Base-by-base conservation (phyloP, 352 stramenopile species). In the Phytophthora melonis region DNA sequence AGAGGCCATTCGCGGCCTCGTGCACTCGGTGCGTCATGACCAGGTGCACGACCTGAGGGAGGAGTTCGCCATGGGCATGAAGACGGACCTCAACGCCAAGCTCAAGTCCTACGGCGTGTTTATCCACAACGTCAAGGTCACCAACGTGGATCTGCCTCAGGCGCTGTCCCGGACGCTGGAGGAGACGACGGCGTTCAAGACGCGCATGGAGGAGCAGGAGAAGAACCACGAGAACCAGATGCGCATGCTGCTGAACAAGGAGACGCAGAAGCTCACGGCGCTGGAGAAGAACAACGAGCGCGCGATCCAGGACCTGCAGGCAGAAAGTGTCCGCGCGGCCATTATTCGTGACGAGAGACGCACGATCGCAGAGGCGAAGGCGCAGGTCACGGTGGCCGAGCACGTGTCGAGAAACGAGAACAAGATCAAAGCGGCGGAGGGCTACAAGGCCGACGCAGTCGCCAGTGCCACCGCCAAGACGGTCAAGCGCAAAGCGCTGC, bases 211-310 rank as follows among this genome's bases (percentile, higher is more conserved):
- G 52, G 89, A 97, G 74, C 88, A 95, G 68, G 89, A 96, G 70
- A 97, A 97, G 80, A 95, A 93, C 64, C 88, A 97, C 63, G 88
- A 96, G 78, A 97, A 94, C 77, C 86, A 89, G 19, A 72, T 95
- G 74, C 82, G 91, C 25, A 93, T 93, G 16, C 61, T 97, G 18
- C 58, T 96, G 32, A 95, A 97, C 56, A 81, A 96, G 68, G 90
- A 95, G 50, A 95, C 90, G 3, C 83, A 93, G 70, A 92, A 91
- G 41, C 80, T 96, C 61, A 94, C 90, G 11, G 88, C 83, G 4
- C 74, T 96, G 16, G 78, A 94, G 53, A 97, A 94, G 45, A 79
- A 90, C 7, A 96, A 96, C 62, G 87, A 93, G 61, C 87, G 89
- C 8, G 79, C 79, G 10, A 83, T 95, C 25, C 86, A 96, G 60